Evolutionary conservation across 2,329 filamentous ascomycete species (phyloP).

Genomic region (Fusarium protoensiforme): DNA sequence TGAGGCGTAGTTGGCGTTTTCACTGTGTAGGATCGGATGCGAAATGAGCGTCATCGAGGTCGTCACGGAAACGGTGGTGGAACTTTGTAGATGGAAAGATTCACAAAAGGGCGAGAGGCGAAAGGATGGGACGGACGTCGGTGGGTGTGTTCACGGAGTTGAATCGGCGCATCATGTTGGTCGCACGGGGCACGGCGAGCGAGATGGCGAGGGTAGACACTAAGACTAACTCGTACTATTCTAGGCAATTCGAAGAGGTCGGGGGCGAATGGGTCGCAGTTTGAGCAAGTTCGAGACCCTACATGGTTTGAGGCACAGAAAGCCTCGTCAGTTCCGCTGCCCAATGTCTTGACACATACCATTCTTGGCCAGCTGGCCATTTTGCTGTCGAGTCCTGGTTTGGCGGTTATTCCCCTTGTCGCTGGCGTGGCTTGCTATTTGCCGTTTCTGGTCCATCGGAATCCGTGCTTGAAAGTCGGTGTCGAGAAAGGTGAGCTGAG

Average conservation of each 20-base stretch:
- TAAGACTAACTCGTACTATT: conserved; percentile 23
- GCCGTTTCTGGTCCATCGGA: conserved; percentile 10
- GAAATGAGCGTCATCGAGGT: conserved; percentile 15
- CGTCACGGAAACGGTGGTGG: conserved; percentile 25
- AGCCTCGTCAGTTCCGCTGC: conserved; percentile 30
- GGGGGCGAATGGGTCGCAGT: conserved; percentile 1
- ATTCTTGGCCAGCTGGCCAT: background rate
- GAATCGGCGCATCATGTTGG: conserved; percentile 9
- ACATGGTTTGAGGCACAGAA: conserved; percentile 5
- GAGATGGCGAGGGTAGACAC: conserved; percentile 12
- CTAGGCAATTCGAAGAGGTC: conserved; percentile 14
- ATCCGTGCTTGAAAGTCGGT: conserved; percentile 37
- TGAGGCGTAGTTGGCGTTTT: background rate
- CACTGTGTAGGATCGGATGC: conserved; percentile 5
- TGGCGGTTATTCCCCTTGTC: conserved; percentile 4
- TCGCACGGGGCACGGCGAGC: conserved; percentile 12
- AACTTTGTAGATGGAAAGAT: conserved; percentile 10
- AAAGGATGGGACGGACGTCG: background rate
- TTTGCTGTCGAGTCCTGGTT: background rate
- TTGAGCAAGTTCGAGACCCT: conserved; percentile 1
- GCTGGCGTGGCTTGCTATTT: conserved; percentile 9
- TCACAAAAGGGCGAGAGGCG: conserved; percentile 5
- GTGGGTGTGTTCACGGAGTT: conserved; percentile 20
- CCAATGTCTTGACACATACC: conserved; percentile 34
- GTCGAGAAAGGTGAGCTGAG: conserved; percentile 24